These are phyloP conservation scores for Thielaviopsis populi DNA, from an alignment of 2,329 filamentous ascomycete species.

Conservation along the genomic window DNA sequence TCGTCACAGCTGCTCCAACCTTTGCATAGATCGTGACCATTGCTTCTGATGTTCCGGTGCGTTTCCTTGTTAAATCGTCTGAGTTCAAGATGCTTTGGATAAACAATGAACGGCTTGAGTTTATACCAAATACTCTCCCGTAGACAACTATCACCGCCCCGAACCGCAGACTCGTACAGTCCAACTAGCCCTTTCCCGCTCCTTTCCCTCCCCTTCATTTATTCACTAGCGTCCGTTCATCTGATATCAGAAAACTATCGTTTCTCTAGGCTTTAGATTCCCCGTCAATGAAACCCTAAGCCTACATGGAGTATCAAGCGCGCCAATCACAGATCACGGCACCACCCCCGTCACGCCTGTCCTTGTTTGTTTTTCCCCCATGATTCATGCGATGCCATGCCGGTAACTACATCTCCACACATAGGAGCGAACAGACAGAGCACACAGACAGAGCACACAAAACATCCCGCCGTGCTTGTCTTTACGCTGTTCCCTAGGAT, in stretches of 20 bases:
- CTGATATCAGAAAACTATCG: neutral
- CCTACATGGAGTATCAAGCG: neutral
- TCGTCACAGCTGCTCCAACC: neutral
- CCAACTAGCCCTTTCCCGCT: neutral
- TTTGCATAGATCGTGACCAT: neutral
- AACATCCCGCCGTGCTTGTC: neutral
- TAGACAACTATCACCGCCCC: neutral
- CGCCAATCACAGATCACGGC: neutral
- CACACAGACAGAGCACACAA: neutral
- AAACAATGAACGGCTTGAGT: neutral
- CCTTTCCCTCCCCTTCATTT: neutral
- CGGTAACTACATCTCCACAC: neutral
- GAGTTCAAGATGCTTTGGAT: neutral
- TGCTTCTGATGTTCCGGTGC: neutral
- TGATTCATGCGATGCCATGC: neutral
- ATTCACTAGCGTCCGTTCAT: neutral
- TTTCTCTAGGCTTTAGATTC: neutral
- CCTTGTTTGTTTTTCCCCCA: neutral
- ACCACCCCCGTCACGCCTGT: neutral
- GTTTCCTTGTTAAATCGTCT: neutral
- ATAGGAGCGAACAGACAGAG: neutral
- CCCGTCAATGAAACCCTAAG: neutral
- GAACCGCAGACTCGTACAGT: neutral
- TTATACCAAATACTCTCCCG: neutral
- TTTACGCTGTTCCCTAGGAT: neutral